Evolutionary conservation across 1,284 basidiomycete genomes (phyloP).

Genomic region (Rhizoctonia solani): DNA sequence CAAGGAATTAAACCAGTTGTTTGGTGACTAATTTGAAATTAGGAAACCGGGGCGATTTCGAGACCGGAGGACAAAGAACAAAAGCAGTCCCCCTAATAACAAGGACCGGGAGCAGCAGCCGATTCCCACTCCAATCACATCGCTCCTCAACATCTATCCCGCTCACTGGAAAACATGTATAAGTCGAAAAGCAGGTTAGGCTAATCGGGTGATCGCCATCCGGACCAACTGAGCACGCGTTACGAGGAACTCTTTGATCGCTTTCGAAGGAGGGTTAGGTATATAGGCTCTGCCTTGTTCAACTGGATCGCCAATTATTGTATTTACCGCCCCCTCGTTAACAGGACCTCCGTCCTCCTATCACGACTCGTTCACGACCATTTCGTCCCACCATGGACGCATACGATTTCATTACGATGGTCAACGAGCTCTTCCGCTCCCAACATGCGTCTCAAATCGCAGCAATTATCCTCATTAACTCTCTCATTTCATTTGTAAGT

Average conservation of each 20-base stretch:
- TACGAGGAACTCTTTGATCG: conserved; percentile 17
- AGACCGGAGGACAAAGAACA: conserved; percentile 32
- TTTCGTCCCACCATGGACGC: conserved; percentile 25
- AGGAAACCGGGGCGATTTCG: not conserved
- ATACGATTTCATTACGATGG: conserved; percentile 32
- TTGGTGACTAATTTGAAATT: conserved; percentile 3
- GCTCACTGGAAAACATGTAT: conserved; percentile 15
- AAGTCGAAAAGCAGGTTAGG: conserved; percentile 19
- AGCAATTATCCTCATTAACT: conserved; percentile 29
- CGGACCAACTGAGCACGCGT: conserved; percentile 14
- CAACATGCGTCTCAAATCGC: conserved; percentile 31
- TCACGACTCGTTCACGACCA: conserved; percentile 31
- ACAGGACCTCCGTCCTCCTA: not conserved
- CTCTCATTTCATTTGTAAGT: conserved; percentile 33
- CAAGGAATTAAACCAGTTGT: conserved; percentile 6
- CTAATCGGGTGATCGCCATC: conserved; percentile 27
- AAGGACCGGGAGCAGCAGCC: conserved; percentile 7
- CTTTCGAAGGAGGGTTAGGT: conserved; percentile 14
- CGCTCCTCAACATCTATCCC: conserved; percentile 5
- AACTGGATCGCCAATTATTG: not conserved
- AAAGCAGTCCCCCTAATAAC: conserved; percentile 30
- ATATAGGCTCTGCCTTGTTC: conserved; percentile 27
- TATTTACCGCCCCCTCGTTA: conserved; percentile 21
- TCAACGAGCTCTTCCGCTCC: conserved; percentile 31
- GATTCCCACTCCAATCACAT: conserved; percentile 24